Conservation (phyloP, 1,139 yeast genomes). For the Scheffersomyces cryptocercus region DNA sequence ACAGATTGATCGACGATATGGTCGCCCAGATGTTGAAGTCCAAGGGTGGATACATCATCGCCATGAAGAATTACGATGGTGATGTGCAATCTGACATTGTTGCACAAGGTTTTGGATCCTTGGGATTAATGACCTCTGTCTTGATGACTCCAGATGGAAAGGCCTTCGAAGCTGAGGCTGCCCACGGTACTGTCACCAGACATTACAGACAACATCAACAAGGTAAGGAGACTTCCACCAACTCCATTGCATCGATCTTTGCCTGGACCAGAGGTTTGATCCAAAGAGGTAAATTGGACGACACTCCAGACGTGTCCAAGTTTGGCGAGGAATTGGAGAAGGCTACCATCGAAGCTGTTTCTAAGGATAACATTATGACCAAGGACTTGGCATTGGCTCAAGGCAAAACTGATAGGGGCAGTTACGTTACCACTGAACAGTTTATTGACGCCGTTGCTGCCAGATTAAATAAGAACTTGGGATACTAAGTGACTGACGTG, state of each 20-base stretch:
- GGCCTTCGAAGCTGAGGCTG: constrained; percentile 82
- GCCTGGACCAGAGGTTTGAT: constrained; percentile 87
- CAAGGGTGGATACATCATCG: constrained; percentile 81
- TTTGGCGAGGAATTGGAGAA: constrained; percentile 68
- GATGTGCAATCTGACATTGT: constrained; percentile 85
- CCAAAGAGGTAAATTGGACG: constrained; percentile 77
- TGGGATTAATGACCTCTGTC: constrained; percentile 83
- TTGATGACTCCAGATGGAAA: constrained; percentile 86
- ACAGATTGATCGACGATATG: constrained; percentile 83
- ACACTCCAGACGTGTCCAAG: constrained; percentile 66
- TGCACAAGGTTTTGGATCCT: constrained; percentile 84
- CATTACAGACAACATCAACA: constrained; percentile 83
- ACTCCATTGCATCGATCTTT: constrained; percentile 81
- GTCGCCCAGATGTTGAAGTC: constrained; percentile 88
- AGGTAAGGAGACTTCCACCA: constrained; percentile 82
- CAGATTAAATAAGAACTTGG: constrained; percentile 40
- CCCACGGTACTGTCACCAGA: constrained; percentile 87
- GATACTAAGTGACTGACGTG: constrained; percentile 1
- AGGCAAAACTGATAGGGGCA: constrained; percentile 63
- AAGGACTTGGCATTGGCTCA: constrained; percentile 78
- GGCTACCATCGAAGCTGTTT: constrained; percentile 73
- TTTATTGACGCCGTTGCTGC: constrained; percentile 72
- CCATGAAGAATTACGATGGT: constrained; percentile 84
- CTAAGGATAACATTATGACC: constrained; percentile 75
- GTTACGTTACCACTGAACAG: constrained; percentile 75